A percentile compares a stretch with the other conserved stretches of the same genome.
Evolutionary conservation across 225 moss, liverwort and hornwort species (phyloP).

Genomic region (Rhytidiadelphus loreus): DNA sequence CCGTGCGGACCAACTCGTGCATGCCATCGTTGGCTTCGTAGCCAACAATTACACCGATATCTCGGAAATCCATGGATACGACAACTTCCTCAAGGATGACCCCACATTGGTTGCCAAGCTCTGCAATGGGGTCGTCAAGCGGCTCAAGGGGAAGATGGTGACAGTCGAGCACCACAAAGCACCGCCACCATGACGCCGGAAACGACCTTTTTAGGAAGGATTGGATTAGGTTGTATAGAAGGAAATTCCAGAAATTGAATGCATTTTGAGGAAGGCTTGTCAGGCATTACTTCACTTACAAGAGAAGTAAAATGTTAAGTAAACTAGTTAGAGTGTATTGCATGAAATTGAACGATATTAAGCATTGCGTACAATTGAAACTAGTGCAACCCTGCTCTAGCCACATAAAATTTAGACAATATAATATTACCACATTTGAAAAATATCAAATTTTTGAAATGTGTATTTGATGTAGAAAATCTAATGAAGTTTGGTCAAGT

Average conservation of each 20-base stretch:
- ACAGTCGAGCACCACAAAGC: neutral
- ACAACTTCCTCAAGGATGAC: conserved; percentile 34
- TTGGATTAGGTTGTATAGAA: neutral
- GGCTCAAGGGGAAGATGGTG: conserved; percentile 12
- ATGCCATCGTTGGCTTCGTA: conserved; percentile 14
- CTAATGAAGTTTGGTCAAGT: no score
- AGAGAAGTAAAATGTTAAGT: neutral
- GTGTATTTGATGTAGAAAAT: no score
- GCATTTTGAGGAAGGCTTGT: neutral
- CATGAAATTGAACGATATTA: neutral
- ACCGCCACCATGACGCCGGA: neutral
- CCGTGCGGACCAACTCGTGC: conserved; percentile 24
- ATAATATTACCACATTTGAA: no score
- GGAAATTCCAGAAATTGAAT: neutral
- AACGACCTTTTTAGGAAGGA: no score
- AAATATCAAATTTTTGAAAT: no score
- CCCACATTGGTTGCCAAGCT: conserved; percentile 28
- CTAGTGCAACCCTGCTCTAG: neutral
- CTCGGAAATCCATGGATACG: conserved; percentile 15
- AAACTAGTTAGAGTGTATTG: no score
- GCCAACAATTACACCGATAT: conserved; percentile 15
- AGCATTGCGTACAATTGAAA: neutral
- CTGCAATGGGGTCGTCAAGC: conserved; percentile 34
- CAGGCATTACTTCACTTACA: neutral
- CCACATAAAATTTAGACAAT: no score